Base-by-base conservation (phyloP, 2,329 filamentous ascomycete species). In the Botryotinia convoluta region DNA sequence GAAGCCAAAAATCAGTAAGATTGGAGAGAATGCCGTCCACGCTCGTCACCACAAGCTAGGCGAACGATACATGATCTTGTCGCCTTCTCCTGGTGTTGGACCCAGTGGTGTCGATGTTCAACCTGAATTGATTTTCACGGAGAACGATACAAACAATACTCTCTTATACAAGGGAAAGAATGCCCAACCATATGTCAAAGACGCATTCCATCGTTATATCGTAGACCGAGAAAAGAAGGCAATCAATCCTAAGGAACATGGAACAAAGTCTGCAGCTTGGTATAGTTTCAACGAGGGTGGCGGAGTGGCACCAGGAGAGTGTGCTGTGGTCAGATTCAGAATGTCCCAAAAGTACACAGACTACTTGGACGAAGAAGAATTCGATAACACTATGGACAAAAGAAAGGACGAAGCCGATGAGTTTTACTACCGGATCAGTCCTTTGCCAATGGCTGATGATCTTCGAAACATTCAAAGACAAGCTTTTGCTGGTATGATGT, bases 401-500 rank as follows among this genome's bases (percentile, higher is more conserved):
- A 91, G 94, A 77, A 90, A 89, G 74, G 89, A 92, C n/a, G 95
- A 98, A 79, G 95, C 95, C 10, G 95, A 98, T 81, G 95, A 98
- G 75, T 98, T 98, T 82, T 98, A 97, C 85, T 96, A 92, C 84
- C 90, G 93, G 74, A 92, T 98, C 82, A 98, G 94, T 83, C 95
- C 95, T 4, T 86, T 98, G 57, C 95, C 95, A 4, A 97, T 98
- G 92, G 88, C 93, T 0, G 95, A 98, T 67, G 95, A 98, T 80
- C 87, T 98, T 74, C 91, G 95, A 77, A 98, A 97, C 82, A 96
- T 98, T 78, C 96, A 98, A 83, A 90, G 95, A 77, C 95, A 98
- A 82, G 96, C 95, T 6, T 92, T 98, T 77, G 91, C 95, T 0
- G 95, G 96, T 71, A 98, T 98, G 95, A 92, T 98, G 87, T 98